These are phyloP conservation scores for Astrephomene gubernaculifera DNA, from an alignment of 139 green algal species.

Conservation along the genomic window DNA sequence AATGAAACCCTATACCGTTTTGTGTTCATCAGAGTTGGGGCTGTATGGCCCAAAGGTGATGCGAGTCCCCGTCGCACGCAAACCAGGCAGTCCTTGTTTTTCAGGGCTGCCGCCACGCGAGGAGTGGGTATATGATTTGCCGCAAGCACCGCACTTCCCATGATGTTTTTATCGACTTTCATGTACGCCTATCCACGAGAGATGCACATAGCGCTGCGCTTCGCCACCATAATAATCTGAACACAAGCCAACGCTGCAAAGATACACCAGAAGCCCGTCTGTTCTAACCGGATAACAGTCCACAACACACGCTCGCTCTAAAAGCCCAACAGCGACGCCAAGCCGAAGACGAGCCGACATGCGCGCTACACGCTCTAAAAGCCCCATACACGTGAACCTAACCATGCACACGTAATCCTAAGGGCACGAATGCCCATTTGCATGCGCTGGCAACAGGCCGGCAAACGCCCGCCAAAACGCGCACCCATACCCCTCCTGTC, in stretches of 20 bases:
- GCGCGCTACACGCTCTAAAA: too few relatives aligned
- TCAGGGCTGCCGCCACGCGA: slow-evolving; percentile 9
- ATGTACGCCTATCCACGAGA: slow-evolving; percentile 19
- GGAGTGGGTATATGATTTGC: slow-evolving; percentile 19
- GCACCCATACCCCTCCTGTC: neutral
- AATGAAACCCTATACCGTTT: neutral
- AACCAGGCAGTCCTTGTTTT: neutral
- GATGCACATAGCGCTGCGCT: slow-evolving; percentile 29
- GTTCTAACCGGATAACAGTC: neutral
- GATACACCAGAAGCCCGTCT: neutral
- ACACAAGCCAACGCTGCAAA: neutral
- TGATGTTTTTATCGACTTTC: slow-evolving; percentile 1
- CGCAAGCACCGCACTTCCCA: neutral
- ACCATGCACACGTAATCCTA: too few relatives aligned
- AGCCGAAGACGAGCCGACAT: too few relatives aligned
- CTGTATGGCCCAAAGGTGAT: neutral
- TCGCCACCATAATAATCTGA: slow-evolving; percentile 31
- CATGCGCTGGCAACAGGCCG: slow-evolving; percentile 35
- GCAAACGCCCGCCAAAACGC: neutral
- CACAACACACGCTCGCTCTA: slow-evolving; percentile 2
- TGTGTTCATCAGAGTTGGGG: neutral
- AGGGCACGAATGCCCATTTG: slow-evolving; percentile 4
- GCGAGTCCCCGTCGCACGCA: neutral
- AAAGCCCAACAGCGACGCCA: too few relatives aligned
- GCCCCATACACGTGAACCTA: too few relatives aligned